Evolutionary conservation across 176 grass and related monocot genomes (phyloP).

Genomic region (Saccharum officinarum): DNA sequence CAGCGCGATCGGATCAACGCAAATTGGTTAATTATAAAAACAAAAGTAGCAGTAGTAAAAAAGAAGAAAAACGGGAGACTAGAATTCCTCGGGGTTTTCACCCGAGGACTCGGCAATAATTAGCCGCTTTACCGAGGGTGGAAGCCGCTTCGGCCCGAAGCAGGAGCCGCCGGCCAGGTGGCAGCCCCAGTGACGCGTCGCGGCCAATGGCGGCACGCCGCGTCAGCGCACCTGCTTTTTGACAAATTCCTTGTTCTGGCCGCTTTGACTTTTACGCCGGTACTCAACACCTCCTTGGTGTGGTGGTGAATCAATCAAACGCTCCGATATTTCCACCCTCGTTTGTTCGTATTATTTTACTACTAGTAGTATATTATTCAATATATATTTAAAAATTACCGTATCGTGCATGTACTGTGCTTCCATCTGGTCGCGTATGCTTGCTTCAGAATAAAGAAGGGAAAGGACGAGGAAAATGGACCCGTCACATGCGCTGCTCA

Average conservation of each 20-base stretch:
- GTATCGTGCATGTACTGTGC: not conserved
- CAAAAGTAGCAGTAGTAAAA: not conserved
- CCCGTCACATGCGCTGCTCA: slow-evolving; percentile 47
- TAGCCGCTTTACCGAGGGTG: slow-evolving; percentile 40
- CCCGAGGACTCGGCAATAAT: slow-evolving; percentile 31
- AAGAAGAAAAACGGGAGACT: not conserved
- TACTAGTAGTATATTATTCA: not conserved
- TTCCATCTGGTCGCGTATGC: slow-evolving; percentile 19
- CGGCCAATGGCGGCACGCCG: slow-evolving; percentile 48
- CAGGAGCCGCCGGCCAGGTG: slow-evolving; percentile 23
- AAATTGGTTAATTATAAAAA: not conserved
- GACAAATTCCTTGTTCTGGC: slow-evolving; percentile 44
- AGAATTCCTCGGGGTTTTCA: slow-evolving; percentile 43
- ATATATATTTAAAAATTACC: not conserved
- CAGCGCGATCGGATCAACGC: not conserved
- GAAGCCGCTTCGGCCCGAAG: slow-evolving; percentile 24
- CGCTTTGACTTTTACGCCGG: slow-evolving; percentile 48
- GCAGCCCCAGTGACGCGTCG: slow-evolving; percentile 55
- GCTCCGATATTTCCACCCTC: not conserved
- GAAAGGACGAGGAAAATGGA: not conserved
- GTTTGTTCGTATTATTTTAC: not conserved
- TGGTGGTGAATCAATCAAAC: slow-evolving; percentile 46
- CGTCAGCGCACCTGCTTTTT: slow-evolving; percentile 35
- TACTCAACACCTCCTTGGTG: not conserved
- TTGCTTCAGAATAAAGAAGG: slow-evolving; percentile 55